Conservation (phyloP, 768 basidiomycete genomes). For the Phlegmacium glaucopus region DNA sequence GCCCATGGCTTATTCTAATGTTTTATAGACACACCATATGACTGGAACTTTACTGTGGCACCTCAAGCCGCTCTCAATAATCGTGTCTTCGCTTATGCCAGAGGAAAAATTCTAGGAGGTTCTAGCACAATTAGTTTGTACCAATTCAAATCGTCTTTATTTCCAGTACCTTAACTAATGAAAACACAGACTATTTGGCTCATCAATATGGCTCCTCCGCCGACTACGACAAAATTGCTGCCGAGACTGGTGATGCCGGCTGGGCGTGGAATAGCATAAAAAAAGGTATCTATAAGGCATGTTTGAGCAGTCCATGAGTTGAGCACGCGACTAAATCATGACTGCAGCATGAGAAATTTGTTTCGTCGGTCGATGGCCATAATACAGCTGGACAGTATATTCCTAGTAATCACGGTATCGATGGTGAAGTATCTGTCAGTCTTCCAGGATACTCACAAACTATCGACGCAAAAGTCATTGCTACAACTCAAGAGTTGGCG, state of each 20-base stretch:
- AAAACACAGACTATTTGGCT: slow-evolving; percentile 22
- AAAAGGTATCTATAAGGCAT: slow-evolving; percentile 23
- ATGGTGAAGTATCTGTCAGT: slow-evolving; percentile 22
- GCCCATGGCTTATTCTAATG: background rate
- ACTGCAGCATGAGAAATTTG: slow-evolving; percentile 28
- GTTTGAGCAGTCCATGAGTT: background rate
- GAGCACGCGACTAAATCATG: background rate
- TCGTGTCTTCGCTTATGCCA: slow-evolving; percentile 23
- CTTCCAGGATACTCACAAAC: slow-evolving; percentile 20
- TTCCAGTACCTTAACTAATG: background rate
- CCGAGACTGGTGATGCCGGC: slow-evolving; percentile 38
- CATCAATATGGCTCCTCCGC: slow-evolving; percentile 30
- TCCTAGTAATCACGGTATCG: slow-evolving; percentile 24
- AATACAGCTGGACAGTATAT: slow-evolving; percentile 28
- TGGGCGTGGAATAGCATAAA: slow-evolving; percentile 35
- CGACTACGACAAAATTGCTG: slow-evolving; percentile 53
- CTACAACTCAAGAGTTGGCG: slow-evolving; percentile 20
- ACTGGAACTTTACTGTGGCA: slow-evolving; percentile 25
- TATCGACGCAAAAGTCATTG: slow-evolving; percentile 24
- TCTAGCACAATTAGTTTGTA: slow-evolving; percentile 14
- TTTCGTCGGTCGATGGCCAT: slow-evolving; percentile 26
- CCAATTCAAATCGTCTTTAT: background rate
- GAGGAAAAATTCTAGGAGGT: slow-evolving; percentile 31
- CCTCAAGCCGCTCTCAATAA: slow-evolving; percentile 23
- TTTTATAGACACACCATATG: slow-evolving; percentile 8